Conservation (phyloP, 192 early-diverging fungal species). For the Dispira parvispora region DNA sequence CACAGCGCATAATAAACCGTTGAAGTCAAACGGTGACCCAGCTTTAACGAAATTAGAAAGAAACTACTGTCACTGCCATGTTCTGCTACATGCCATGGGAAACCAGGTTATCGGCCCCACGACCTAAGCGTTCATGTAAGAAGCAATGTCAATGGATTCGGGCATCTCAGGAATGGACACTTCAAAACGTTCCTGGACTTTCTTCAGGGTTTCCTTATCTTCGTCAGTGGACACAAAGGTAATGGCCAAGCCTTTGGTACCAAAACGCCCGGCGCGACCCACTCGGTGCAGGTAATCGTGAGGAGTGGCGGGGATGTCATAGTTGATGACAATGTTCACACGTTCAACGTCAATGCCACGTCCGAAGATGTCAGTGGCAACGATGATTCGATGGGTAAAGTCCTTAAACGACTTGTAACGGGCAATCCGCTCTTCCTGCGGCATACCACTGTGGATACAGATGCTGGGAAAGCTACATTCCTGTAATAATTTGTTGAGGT, state of each 20-base stretch:
- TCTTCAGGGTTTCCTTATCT: constrained; percentile 58
- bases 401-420: constrained; percentile 93
- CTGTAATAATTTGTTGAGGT: constrained; percentile 69
- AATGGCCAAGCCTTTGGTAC: constrained; percentile 94
- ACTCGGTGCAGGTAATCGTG: constrained; percentile 92
- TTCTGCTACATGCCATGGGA: no score
- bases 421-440: constrained; percentile 80
- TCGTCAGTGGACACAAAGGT: constrained; percentile 79
- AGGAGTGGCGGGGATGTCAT: constrained; percentile 82
- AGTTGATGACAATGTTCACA: constrained; percentile 99
- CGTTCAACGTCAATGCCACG: constrained; percentile 98
- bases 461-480: constrained; percentile 90
- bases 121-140: constrained; percentile 52
- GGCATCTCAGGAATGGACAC: constrained; percentile 83
- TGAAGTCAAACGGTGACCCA: no score
- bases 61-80: no score
- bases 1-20: no score
- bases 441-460: constrained; percentile 81
- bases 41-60: no score
- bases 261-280: constrained; percentile 97
- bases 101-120: no score
- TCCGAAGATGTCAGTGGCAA: constrained; percentile 94
- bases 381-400: constrained; percentile 85
- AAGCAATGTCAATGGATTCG: constrained; percentile 65
- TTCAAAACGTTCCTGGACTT: constrained; percentile 88